These are phyloP conservation scores for Aspergillus sclerotiicarbonarius DNA, from an alignment of 495 filamentous ascomycete genomes.

Conservation along the genomic window DNA sequence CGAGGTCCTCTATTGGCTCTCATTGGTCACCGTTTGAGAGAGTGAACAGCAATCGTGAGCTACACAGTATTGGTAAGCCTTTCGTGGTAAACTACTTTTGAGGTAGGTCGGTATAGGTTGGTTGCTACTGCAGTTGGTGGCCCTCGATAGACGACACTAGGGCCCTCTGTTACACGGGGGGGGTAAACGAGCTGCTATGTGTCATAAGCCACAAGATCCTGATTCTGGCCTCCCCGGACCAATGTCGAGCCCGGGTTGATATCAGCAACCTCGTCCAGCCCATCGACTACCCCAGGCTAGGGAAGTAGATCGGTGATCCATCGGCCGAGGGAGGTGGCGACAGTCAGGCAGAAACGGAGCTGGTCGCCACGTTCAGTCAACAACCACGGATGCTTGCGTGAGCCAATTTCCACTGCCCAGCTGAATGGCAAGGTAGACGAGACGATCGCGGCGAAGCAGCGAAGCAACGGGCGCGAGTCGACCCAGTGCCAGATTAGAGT, in stretches of 20 bases:
- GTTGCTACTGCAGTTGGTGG: background rate
- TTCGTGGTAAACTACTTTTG: too few species aligned
- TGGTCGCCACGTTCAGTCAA: background rate
- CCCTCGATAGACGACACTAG: background rate
- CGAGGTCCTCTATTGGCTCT: background rate
- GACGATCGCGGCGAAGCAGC: background rate
- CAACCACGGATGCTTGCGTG: slow-evolving; percentile 2
- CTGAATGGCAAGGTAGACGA: background rate
- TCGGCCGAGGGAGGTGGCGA: slow-evolving; percentile 2
- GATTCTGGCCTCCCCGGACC: background rate
- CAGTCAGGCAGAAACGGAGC: slow-evolving; percentile 4
- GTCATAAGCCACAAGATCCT: background rate
- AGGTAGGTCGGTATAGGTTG: background rate
- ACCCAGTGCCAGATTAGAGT: background rate
- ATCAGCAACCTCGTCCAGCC: background rate
- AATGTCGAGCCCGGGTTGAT: background rate
- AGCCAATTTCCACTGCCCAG: background rate
- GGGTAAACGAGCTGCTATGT: background rate
- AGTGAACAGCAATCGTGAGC: too few species aligned
- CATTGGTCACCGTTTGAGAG: too few species aligned
- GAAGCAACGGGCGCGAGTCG: background rate
- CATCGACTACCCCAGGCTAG: background rate
- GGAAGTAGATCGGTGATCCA: background rate
- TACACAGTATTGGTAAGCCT: too few species aligned
- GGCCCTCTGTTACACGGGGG: background rate